These are phyloP conservation scores for Chrysosporium keratinophilum DNA, from an alignment of 2,329 filamentous ascomycete species.

Conservation along the genomic window DNA sequence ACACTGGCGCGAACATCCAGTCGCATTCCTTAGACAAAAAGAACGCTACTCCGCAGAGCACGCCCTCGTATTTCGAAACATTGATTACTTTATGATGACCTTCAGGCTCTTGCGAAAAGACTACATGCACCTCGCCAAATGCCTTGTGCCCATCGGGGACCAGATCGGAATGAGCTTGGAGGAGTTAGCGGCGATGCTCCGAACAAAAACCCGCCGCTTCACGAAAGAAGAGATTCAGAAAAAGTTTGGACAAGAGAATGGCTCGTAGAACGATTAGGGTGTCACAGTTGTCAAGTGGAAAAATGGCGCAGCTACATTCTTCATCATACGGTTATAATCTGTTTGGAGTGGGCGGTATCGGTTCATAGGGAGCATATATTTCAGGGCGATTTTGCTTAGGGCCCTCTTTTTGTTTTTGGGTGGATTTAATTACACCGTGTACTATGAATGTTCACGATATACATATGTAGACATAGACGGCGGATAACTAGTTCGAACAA, in stretches of 20 bases:
- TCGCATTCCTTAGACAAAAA: conserved; percentile 61
- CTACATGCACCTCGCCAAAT: conserved; percentile 57
- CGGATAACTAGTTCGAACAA: no score
- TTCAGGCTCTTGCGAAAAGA: conserved; percentile 58
- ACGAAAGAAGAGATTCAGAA: conserved; percentile 52
- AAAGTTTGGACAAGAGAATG: conserved; percentile 40
- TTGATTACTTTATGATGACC: conserved; percentile 71
- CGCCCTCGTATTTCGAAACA: conserved; percentile 68
- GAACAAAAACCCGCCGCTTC: conserved; percentile 55
- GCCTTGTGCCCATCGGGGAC: conserved; percentile 62
- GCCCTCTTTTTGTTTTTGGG: no score
- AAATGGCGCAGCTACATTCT: no score
- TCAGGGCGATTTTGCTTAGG: no score
- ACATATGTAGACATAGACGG: no score
- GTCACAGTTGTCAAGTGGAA: no score
- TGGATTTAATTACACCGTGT: no score
- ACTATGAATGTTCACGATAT: no score
- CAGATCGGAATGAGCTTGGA: conserved; percentile 58
- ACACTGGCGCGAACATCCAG: conserved; percentile 72
- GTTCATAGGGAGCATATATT: no score
- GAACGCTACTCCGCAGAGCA: conserved; percentile 54
- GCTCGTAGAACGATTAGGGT: neutral
- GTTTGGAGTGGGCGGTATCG: no score
- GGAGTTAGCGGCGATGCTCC: conserved; percentile 53
- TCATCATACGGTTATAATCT: no score